A percentile compares a stretch with the other conserved stretches of the same genome.
Evolutionary conservation across 495 filamentous ascomycete genomes (phyloP).

Genomic region (Daldinia grandis): DNA sequence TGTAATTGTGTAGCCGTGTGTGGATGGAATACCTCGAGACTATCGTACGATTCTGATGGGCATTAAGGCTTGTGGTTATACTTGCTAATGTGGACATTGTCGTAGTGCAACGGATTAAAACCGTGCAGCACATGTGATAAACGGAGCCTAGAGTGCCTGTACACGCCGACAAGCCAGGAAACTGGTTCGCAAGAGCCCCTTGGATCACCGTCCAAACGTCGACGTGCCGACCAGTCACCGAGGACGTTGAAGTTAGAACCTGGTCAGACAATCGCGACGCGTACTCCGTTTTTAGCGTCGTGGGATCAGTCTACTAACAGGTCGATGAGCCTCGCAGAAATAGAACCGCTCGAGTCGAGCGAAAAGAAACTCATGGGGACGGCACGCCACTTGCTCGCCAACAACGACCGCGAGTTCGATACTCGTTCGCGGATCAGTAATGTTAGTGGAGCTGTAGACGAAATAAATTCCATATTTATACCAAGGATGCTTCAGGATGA

Average conservation of each 20-base stretch:
- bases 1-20: conserved; percentile 37
- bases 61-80: conserved; percentile 14
- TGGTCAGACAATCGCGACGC: conserved; percentile 24
- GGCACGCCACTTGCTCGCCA: conserved; percentile 43
- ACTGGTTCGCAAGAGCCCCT: conserved; percentile 48
- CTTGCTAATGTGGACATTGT: conserved; percentile 28
- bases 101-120: conserved; percentile 72
- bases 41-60: conserved; percentile 23
- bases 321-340: conserved; percentile 22
- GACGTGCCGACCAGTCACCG: conserved; percentile 52
- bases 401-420: conserved; percentile 55
- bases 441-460: conserved; percentile 61
- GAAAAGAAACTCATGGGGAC: conserved; percentile 33
- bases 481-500: conserved; percentile 68
- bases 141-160: conserved; percentile 62
- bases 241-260: conserved; percentile 33
- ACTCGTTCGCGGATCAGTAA: conserved; percentile 61
- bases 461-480: conserved; percentile 64
- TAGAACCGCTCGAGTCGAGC: conserved; percentile 18
- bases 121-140: conserved; percentile 74
- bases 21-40: conserved; percentile 16
- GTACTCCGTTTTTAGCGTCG: conserved; percentile 28
- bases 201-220: conserved; percentile 57
- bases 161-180: conserved; percentile 50
- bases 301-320: conserved; percentile 37